Base-by-base conservation (phyloP, 192 early-diverging fungal genomes). In the Coemansia sp. region DNA sequence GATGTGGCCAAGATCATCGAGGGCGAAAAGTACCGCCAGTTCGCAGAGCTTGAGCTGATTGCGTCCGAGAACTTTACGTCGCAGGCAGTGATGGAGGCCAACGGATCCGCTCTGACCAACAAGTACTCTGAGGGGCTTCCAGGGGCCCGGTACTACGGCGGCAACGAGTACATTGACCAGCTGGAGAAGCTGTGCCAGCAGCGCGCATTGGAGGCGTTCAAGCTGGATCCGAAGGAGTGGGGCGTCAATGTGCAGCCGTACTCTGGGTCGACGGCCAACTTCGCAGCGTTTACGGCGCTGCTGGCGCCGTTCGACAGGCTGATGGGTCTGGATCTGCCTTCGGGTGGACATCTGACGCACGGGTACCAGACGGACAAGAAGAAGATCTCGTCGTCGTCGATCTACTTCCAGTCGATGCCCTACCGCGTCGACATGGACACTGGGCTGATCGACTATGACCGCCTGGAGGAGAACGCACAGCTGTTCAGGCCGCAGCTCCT, bases 31-130 rank as follows among this genome's bases (percentile, higher is more conserved):
- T 93, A 94, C 87, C 84, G 97, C 62, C 96, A 99, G 84, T 99
- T 88, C 86, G 93, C 93, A 45, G 94, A 96, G 73, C 86, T 99
- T 19, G 97, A 99, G 84, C 84, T 99, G 55, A 99, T 99, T 70
- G 97, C 97, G 53, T 97, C 95, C 33, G 97, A 99, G 94, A 99
- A 99, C 89, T 98, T 99, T 74, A 99, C 97, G 61, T 97, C 95
- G 41, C 92, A 96, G 83, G 95, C 97, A 40, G 96, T 95, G 55
- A 98, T 99, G 90, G 97, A 99, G 84, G 97, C 97, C 55, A 99
- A 99, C 74, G 97, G 96, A 37, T 94, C 96, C 28, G 88, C 95
- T 17, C 85, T 99, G 78, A 99, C 97, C 75, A 99, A 99, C 92
- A 99, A 99, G 84, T 99, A 99, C 84, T 98, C 96, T 25, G 97